These are phyloP conservation scores for Furcasterigmium sp. DNA, from an alignment of 2,329 filamentous ascomycete genomes.

Conservation along the genomic window DNA sequence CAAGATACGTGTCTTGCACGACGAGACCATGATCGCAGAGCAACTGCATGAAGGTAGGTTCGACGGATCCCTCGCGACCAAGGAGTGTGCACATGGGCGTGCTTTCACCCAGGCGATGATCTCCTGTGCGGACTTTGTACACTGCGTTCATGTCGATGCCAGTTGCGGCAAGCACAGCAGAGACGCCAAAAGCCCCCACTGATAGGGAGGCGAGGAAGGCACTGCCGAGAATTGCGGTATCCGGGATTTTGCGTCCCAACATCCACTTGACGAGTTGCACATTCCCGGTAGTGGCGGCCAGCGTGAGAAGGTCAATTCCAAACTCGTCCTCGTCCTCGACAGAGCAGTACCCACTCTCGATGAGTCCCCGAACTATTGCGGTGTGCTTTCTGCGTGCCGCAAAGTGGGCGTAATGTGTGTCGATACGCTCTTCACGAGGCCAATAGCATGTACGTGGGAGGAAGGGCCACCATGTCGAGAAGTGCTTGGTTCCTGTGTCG, in stretches of 20 bases:
- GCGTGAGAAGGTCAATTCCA: neutral
- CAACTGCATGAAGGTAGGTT: neutral
- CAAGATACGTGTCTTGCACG: neutral
- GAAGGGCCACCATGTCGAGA: slow-evolving; percentile 3
- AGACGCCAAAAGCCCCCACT: neutral
- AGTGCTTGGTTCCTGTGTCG: neutral
- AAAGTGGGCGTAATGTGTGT: neutral
- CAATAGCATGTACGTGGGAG: too few relatives aligned
- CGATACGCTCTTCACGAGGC: too few relatives aligned
- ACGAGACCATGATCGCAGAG: neutral
- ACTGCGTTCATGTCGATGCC: neutral
- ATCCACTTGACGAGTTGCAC: neutral
- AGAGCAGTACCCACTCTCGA: neutral
- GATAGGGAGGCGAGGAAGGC: neutral
- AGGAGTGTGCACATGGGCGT: too few relatives aligned
- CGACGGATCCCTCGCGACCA: too few relatives aligned
- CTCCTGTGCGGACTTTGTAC: neutral
- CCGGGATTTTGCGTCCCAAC: neutral
- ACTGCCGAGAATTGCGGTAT: neutral
- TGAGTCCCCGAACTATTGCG: neutral
- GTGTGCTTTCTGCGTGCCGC: neutral
- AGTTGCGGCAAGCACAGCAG: neutral
- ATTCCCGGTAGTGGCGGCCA: neutral
- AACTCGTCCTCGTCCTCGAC: neutral
- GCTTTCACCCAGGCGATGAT: neutral